Percentiles rank a stretch among this genome's conserved stretches.
These are phyloP conservation scores for Penicillium vulpinum DNA, from an alignment of 2,329 filamentous ascomycete species.

Conservation along the genomic window DNA sequence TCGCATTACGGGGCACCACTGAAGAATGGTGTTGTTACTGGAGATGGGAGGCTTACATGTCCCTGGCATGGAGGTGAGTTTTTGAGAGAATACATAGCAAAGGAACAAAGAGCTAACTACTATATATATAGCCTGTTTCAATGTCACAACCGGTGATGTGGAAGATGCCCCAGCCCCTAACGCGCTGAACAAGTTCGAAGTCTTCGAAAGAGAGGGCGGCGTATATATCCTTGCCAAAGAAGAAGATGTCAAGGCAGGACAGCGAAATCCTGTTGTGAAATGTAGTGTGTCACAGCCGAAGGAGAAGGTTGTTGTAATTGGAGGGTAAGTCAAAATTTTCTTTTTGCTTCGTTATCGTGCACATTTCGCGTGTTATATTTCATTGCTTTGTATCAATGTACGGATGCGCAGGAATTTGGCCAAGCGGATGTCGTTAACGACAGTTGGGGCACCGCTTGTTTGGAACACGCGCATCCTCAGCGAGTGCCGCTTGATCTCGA, in stretches of 20 bases:
- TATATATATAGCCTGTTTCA: conserved; percentile 76
- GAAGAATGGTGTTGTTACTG: conserved; percentile 78
- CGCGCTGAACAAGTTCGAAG: conserved; percentile 76
- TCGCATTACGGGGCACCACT: conserved; percentile 91
- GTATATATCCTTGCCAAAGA: conserved; percentile 85
- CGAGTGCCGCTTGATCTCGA: background rate
- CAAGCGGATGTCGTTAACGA: background rate
- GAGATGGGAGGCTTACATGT: conserved; percentile 81
- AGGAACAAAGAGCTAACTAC: conserved; percentile 6
- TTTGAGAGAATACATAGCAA: background rate
- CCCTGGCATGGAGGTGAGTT: conserved; percentile 89
- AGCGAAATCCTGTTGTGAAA: conserved; percentile 71
- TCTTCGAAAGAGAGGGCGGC: conserved; percentile 76
- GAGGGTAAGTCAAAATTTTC: conserved; percentile 53
- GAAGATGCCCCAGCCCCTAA: conserved; percentile 93
- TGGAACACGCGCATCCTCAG: background rate
- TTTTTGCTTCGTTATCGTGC: background rate
- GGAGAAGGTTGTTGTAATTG: conserved; percentile 74
- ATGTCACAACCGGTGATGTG: conserved; percentile 82
- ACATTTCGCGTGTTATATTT: background rate
- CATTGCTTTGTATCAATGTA: background rate
- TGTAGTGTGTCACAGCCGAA: conserved; percentile 58
- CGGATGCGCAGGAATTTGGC: background rate
- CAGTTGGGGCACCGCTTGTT: background rate
- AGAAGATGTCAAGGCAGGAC: conserved; percentile 71